phyloP scores from a whole-genome alignment of 2,329 filamentous ascomycete species.

The Cercospora zeina region DNA sequence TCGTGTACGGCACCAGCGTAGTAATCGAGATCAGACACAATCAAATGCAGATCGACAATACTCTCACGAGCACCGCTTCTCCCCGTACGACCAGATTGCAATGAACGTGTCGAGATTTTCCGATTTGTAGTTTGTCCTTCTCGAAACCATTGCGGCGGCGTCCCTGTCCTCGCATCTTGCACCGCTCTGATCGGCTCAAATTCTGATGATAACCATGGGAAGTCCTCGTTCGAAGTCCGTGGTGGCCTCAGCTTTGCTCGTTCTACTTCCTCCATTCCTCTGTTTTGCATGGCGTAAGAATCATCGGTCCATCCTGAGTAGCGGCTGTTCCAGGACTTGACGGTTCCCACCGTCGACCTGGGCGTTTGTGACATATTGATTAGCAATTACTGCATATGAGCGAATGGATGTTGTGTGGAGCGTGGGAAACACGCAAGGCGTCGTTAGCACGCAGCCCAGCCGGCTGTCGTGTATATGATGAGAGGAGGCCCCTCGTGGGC shows the following conservation, averaged over 20 bases:
- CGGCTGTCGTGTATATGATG: conserved; percentile 29
- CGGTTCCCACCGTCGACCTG: conserved; percentile 37
- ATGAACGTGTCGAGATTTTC: conserved; percentile 24
- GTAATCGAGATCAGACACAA: conserved; percentile 42
- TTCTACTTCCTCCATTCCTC: conserved; percentile 36
- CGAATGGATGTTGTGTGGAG: conserved; percentile 8
- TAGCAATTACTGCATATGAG: conserved; percentile 12
- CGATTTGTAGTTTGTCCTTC: conserved; percentile 36
- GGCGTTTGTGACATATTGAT: conserved; percentile 37
- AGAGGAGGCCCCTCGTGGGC: conserved; percentile 13
- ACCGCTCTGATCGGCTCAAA: conserved; percentile 37
- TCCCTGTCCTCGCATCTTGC: conserved; percentile 26
- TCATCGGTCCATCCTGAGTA: conserved; percentile 36
- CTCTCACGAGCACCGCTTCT: conserved; percentile 36
- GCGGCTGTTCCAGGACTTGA: conserved; percentile 40
- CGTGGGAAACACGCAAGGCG: conserved; percentile 21
- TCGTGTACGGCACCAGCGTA: conserved; percentile 43
- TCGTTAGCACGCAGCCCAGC: conserved; percentile 15
- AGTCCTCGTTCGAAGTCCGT: conserved; percentile 34
- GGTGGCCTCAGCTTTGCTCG: conserved; percentile 33
- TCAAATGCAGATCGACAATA: conserved; percentile 40
- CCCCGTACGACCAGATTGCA: conserved; percentile 31
- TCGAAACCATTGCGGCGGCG: conserved; percentile 38
- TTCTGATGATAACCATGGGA: conserved; percentile 39
- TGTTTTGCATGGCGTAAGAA: conserved; percentile 29